Evolutionary conservation across 345 rosid species (phyloP).

Genomic region (Dimocarpus longan): DNA sequence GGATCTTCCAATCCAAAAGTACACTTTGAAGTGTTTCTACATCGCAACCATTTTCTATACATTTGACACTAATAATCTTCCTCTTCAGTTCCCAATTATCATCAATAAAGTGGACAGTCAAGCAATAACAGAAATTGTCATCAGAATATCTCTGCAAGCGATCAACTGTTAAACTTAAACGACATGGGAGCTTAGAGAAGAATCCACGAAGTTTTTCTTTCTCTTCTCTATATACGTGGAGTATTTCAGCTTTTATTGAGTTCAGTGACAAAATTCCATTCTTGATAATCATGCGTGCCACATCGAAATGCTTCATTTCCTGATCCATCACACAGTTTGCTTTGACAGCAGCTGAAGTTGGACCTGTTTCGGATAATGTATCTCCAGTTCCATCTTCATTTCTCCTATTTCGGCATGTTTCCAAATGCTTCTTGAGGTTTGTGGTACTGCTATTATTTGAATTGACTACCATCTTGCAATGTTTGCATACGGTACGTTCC

Average conservation of each 20-base stretch:
- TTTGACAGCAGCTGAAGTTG: not conserved
- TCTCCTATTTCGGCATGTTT: not conserved
- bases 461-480: not conserved
- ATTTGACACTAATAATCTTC: not conserved
- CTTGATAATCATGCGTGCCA: not conserved
- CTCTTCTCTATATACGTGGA: not conserved
- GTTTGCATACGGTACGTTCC: not conserved
- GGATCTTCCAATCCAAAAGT: not conserved
- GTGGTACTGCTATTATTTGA: not conserved
- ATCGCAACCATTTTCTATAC: not conserved
- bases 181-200: not conserved
- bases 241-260: not conserved
- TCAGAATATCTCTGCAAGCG: not conserved
- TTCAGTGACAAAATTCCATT: not conserved
- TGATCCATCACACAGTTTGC: not conserved
- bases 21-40: not conserved
- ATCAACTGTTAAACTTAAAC: not conserved
- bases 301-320: not conserved
- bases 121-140: not conserved
- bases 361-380: not conserved
- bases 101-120: slow-evolving; percentile 1
- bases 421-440: not conserved
- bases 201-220: not conserved
- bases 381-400: not conserved
- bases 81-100: not conserved